A percentile compares a stretch with the other conserved stretches of the same genome.
Conservation (phyloP, 140 eudicot genomes). For the Cichorium intybus region DNA sequence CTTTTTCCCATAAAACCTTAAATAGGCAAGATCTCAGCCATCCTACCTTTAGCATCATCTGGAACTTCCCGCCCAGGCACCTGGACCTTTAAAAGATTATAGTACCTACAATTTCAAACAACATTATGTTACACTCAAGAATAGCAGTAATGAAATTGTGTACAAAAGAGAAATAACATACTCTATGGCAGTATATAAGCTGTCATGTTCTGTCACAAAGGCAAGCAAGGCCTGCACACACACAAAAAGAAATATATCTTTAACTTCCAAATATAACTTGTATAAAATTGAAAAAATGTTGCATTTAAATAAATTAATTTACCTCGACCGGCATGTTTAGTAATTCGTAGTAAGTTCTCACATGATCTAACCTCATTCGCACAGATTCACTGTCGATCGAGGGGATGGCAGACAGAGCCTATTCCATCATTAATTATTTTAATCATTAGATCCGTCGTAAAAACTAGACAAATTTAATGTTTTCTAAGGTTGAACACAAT, state of each 20-base stretch:
- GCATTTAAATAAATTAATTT: constrained; percentile 9
- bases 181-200: constrained; percentile 68
- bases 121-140: too few species aligned
- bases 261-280: background rate
- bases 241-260: background rate
- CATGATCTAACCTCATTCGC: constrained; percentile 75
- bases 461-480: background rate
- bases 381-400: constrained; percentile 84
- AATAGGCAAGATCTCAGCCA: constrained; percentile 53
- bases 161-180: constrained; percentile 34
- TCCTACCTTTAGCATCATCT: constrained; percentile 69
- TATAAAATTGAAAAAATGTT: background rate
- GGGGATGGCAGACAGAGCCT: constrained; percentile 95
- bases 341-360: constrained; percentile 84
- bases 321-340: constrained; percentile 99
- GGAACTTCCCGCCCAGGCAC: constrained; percentile 98
- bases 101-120: constrained; percentile 48
- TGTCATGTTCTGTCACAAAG: constrained; percentile 77
- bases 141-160: constrained; percentile 9
- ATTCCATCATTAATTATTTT: background rate
- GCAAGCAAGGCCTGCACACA: constrained; percentile 89
- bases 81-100: constrained; percentile 68
- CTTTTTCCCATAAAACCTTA: constrained; percentile 19
- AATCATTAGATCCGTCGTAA: constrained; percentile 2
- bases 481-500: background rate